Evolutionary conservation across 1,284 basidiomycete species (phyloP).

Genomic region (Cutaneotrichosporon curvatum): DNA sequence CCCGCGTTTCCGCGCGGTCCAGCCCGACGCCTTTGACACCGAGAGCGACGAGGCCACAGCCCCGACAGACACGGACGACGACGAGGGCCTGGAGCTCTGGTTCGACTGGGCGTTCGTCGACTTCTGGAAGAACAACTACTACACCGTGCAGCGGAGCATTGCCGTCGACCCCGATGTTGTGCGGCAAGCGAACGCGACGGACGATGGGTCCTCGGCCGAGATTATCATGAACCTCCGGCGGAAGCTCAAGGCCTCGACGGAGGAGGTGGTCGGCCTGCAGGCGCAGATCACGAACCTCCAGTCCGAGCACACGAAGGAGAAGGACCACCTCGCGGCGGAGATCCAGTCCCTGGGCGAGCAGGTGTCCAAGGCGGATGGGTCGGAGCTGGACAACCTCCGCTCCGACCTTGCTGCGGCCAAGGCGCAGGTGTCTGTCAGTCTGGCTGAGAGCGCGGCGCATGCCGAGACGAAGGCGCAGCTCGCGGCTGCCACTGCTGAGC

Average conservation of each 20-base stretch:
- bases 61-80: slow-evolving; percentile 30
- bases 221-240: slow-evolving; percentile 72
- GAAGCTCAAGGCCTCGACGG: slow-evolving; percentile 68
- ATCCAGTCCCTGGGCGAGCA: slow-evolving; percentile 40
- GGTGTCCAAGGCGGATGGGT: slow-evolving; percentile 28
- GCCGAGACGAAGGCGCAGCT: slow-evolving; percentile 26
- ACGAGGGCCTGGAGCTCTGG: slow-evolving; percentile 81
- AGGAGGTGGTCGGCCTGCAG: slow-evolving; percentile 53
- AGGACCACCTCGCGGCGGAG: slow-evolving; percentile 48
- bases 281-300: slow-evolving; percentile 29
- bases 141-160: slow-evolving; percentile 52
- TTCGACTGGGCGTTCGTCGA: slow-evolving; percentile 99
- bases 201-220: slow-evolving; percentile 67
- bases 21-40: slow-evolving; percentile 61
- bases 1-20: slow-evolving; percentile 78
- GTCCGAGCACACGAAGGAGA: slow-evolving; percentile 46
- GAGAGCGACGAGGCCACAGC: slow-evolving; percentile 24
- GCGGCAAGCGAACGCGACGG: slow-evolving; percentile 50
- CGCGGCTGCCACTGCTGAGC: slow-evolving; percentile 24
- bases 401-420: slow-evolving; percentile 25
- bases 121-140: slow-evolving; percentile 96
- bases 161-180: slow-evolving; percentile 50
- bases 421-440: slow-evolving; percentile 17
- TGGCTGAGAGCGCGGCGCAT: slow-evolving; percentile 19
- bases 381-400: slow-evolving; percentile 27